Base-by-base conservation (phyloP, 2,329 filamentous ascomycete species). In the Ophiocordyceps camponoti-saundersi region DNA sequence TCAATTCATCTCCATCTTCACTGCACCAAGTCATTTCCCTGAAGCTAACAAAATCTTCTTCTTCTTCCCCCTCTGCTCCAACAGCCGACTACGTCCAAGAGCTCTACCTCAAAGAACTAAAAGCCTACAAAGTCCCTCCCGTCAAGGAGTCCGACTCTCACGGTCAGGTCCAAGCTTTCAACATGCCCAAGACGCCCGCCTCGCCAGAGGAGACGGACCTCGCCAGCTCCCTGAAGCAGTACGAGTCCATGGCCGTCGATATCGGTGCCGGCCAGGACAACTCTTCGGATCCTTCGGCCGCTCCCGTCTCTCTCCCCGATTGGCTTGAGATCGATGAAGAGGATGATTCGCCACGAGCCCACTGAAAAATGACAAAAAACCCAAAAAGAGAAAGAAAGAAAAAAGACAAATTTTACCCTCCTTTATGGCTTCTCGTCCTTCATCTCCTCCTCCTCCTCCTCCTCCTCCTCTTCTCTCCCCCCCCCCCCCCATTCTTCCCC, bases 51-150 rank as follows among this genome's bases (percentile, higher is more conserved):
- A 48, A 20, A 23, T 36, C n/a, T 21, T 16, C 16, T 21, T 8
- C 21, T 21, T 20, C 20, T 20, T 12, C 4, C 6, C 20, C 15
- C 16, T 50, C 41, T 46, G 16, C 47, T 42, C 32, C 23, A 46
- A 53, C 63, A 96, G 92, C 86, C 79, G 92, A 98, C 68, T 80
- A 95, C 61, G 86, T 98, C 59, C 92, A 96, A 71, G 90, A 96
- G 65, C 79, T 98, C 63, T 98, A 98, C 77, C 80, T 98, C 58
- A 84, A 82, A 67, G 89, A 96, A 71, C 80, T 98, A 64, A 92
- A 90, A 72, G 79, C 80, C 69, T 96, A 95, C 83, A 96, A 96
- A 79, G 72, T 81, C 53, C 73, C 85, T 48, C 72, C 79, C 56
- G 65, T 90, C 70, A 95, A 95, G 76, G 75, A 87, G 53, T 78